A percentile compares a stretch with the other conserved stretches of the same genome.
phyloP scores from a whole-genome alignment of 2,329 filamentous ascomycete genomes.

The Penicillium sp. region DNA sequence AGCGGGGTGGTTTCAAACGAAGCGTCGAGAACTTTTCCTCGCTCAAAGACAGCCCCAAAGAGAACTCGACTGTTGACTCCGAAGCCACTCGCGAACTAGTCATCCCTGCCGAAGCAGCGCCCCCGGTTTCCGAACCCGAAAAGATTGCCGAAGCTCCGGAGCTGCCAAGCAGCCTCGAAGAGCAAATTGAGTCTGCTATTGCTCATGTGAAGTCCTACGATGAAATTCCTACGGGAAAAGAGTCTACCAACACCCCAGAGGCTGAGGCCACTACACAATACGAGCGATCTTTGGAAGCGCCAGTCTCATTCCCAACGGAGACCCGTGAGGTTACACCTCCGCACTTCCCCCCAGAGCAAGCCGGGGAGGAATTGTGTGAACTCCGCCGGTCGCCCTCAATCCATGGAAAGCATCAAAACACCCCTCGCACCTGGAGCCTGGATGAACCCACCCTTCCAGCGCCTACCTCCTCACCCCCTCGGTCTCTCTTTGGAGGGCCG shows the following conservation, averaged over 20 bases:
- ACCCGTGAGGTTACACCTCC: slow-evolving; percentile 7
- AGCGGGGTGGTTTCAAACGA: slow-evolving; percentile 35
- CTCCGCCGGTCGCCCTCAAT: slow-evolving; percentile 41
- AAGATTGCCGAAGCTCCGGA: slow-evolving; percentile 47
- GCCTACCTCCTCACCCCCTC: slow-evolving; percentile 30
- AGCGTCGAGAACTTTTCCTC: slow-evolving; percentile 23
- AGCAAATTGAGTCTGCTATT: slow-evolving; percentile 9
- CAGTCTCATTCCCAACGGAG: slow-evolving; percentile 13
- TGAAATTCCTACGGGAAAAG: slow-evolving; percentile 5
- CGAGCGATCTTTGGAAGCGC: slow-evolving; percentile 31
- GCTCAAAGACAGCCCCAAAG: slow-evolving; percentile 44
- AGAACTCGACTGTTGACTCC: slow-evolving; percentile 29
- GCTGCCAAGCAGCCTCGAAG: slow-evolving; percentile 7
- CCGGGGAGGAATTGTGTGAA: slow-evolving; percentile 23
- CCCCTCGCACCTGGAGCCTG: slow-evolving; percentile 31
- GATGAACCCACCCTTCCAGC: slow-evolving; percentile 26
- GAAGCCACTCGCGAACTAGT: slow-evolving; percentile 48
- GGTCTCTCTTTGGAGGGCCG: slow-evolving; percentile 38
- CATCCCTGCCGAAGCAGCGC: slow-evolving; percentile 49
- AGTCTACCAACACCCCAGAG: slow-evolving; percentile 11
- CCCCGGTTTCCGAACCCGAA: slow-evolving; percentile 37
- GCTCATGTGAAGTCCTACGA: slow-evolving; percentile 7
- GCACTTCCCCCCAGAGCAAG: slow-evolving; percentile 14
- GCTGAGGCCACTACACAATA: slow-evolving; percentile 8
- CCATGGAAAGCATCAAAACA: slow-evolving; percentile 36